Evolutionary conservation across 108 stramenopile genomes (phyloP), one percentile per base, ranked within the genome.

Genomic region (Tribonema minus): DNA sequence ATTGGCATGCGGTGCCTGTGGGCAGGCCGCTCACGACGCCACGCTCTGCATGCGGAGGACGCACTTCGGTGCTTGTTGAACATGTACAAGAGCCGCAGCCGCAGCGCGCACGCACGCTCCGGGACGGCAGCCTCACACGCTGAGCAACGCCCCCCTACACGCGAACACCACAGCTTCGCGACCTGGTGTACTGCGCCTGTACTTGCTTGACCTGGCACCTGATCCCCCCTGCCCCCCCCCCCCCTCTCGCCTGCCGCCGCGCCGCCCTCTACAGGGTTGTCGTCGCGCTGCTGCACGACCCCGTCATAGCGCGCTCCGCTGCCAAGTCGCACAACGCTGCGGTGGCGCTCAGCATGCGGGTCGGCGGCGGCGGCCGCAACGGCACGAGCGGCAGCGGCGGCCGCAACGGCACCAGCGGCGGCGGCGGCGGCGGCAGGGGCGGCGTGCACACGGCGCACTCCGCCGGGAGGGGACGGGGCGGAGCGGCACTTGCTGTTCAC

Each of bases 241-340:
- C 20, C 9, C 20, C 9, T 54, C 46, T 54, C 20, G 9, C 20
- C 46, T 54, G 46, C 46, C 9, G 20, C 20, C 46, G 46, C 46
- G 20, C n/a, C n/a, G n/a, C n/a, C n/a, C n/a, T n/a, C 9, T 54
- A 54, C 46, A 54, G 46, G 20, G 46, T 20, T 54, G 46, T 54
- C 9, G 46, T 54, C 37, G 67, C 76, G 15, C 59, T 78, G 0
- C 36, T 78, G 54, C 76, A 78, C 59, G 76, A 78, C n/a, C 76
- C 76, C 27, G 61, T 38, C 2, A 67, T 78, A 1, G 41, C 62
- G 0, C 64, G 30, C 9, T 62, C 59, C 25, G 73, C 73, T 20
- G 58, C 37, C 25, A 28, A 35, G 12, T 28, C 25, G 6, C 4
- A 29, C 25, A 20, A 20, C 3, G 27, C 25, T 28, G 25, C 61